Evolutionary conservation across 2,329 filamentous ascomycete species (phyloP).

Genomic region (Penicillium thymicola): DNA sequence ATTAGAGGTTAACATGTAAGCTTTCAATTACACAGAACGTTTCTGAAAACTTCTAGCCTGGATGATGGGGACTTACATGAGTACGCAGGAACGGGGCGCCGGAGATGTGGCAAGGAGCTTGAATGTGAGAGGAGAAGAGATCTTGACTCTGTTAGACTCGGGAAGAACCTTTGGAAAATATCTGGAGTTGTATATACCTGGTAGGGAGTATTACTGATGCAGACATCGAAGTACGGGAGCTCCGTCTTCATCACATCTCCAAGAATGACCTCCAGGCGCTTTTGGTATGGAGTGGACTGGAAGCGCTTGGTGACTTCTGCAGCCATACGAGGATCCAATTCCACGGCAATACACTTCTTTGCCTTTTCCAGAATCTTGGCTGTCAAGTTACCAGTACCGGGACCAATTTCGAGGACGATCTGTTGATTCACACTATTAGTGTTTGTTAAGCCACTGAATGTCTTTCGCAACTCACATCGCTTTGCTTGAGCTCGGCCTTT

Average conservation of each 20-base stretch:
- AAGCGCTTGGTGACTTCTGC: constrained; percentile 92
- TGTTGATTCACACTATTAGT: constrained; percentile 32
- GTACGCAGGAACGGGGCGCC: constrained; percentile 76
- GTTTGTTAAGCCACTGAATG: neutral
- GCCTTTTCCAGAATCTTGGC: constrained; percentile 84
- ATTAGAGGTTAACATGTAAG: constrained; percentile 3
- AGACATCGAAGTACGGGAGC: constrained; percentile 75
- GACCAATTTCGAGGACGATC: constrained; percentile 86
- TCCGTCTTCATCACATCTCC: constrained; percentile 93
- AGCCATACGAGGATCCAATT: constrained; percentile 94
- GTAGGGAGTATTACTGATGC: constrained; percentile 74
- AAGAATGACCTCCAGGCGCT: constrained; percentile 79
- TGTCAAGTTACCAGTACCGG: constrained; percentile 85
- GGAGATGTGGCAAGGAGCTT: constrained; percentile 78
- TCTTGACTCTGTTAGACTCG: constrained; percentile 48
- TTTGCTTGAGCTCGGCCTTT: constrained; percentile 87
- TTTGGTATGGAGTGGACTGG: constrained; percentile 80
- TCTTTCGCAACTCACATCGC: constrained; percentile 51
- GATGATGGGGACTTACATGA: constrained; percentile 57
- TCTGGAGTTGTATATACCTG: constrained; percentile 46
- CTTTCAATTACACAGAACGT: neutral
- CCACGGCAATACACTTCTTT: constrained; percentile 79
- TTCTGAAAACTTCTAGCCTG: neutral
- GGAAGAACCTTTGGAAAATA: neutral
- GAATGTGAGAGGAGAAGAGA: constrained; percentile 89